Percentiles rank a stretch among this genome's conserved stretches.
phyloP scores from a whole-genome alignment of 306 rosid species.

The Dalbergia oliveri region DNA sequence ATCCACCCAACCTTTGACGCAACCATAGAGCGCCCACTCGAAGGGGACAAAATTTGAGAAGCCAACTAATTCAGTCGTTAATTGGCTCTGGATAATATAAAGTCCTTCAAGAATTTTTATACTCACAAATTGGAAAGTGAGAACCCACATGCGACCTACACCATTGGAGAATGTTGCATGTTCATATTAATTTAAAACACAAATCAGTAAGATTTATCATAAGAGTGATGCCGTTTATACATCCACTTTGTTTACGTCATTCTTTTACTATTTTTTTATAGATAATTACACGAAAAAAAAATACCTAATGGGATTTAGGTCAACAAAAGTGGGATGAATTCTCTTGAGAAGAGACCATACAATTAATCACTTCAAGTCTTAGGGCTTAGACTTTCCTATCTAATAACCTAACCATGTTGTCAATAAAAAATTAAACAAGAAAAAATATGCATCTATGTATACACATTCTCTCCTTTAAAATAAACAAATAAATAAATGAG shows the following conservation, averaged over 20 bases:
- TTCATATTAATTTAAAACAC: conserved; percentile 19
- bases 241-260: background rate
- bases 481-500: too few species aligned
- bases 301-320: background rate
- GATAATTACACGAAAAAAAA: background rate
- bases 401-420: too few species aligned
- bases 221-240: background rate
- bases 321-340: too few species aligned
- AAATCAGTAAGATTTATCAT: background rate
- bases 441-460: background rate
- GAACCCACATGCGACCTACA: conserved; percentile 28
- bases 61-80: conserved; percentile 49
- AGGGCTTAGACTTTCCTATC: too few species aligned
- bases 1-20: conserved; percentile 42
- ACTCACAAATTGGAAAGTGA: conserved; percentile 37
- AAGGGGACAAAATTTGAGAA: conserved; percentile 42
- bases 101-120: conserved; percentile 6
- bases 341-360: too few species aligned
- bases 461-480: too few species aligned
- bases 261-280: background rate
- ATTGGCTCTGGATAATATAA: conserved; percentile 43
- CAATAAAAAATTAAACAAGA: background rate
- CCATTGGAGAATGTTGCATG: conserved; percentile 17
- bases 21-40: background rate
- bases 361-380: too few species aligned